A percentile compares a stretch with the other conserved stretches of the same genome.
These are phyloP conservation scores for Poronia punctata DNA, from an alignment of 495 filamentous ascomycete species.

Conservation along the genomic window DNA sequence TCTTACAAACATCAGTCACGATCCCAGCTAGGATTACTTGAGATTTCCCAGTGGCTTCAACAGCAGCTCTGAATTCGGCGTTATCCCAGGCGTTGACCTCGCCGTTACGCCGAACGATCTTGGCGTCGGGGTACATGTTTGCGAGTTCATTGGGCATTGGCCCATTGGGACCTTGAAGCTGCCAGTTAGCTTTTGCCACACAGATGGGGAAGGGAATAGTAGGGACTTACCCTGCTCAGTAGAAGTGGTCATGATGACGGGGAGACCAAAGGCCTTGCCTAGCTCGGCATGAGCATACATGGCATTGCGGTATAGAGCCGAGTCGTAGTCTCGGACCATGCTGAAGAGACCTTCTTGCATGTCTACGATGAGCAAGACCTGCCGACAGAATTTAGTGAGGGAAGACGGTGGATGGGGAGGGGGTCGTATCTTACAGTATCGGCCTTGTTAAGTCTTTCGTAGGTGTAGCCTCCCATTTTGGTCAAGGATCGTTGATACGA, in stretches of 20 bases:
- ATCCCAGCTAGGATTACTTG: constrained; percentile 72
- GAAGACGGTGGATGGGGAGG: constrained; percentile 5
- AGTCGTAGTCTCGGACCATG: constrained; percentile 57
- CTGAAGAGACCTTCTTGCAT: constrained; percentile 64
- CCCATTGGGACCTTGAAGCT: constrained; percentile 55
- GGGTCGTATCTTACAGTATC: constrained; percentile 37
- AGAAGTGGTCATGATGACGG: constrained; percentile 64
- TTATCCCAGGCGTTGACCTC: constrained; percentile 83
- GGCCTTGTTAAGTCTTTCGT: constrained; percentile 48
- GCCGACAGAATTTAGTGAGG: constrained; percentile 1
- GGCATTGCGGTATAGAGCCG: constrained; percentile 56
- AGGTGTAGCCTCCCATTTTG: no score
- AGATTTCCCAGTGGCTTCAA: constrained; percentile 56
- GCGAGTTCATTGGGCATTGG: constrained; percentile 62
- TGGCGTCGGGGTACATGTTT: constrained; percentile 59
- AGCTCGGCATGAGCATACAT: constrained; percentile 64
- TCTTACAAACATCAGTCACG: constrained; percentile 66
- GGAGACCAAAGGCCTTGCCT: constrained; percentile 59
- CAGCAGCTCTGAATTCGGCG: constrained; percentile 57
- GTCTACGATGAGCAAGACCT: constrained; percentile 63
- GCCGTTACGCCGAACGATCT: constrained; percentile 61
- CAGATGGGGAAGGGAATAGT: not conserved
- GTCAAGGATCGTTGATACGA: no score
- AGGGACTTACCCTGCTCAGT: constrained; percentile 43
- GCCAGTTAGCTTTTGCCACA: not conserved